Base-by-base conservation (phyloP, 1,284 basidiomycete species). In the Irpex sp. region DNA sequence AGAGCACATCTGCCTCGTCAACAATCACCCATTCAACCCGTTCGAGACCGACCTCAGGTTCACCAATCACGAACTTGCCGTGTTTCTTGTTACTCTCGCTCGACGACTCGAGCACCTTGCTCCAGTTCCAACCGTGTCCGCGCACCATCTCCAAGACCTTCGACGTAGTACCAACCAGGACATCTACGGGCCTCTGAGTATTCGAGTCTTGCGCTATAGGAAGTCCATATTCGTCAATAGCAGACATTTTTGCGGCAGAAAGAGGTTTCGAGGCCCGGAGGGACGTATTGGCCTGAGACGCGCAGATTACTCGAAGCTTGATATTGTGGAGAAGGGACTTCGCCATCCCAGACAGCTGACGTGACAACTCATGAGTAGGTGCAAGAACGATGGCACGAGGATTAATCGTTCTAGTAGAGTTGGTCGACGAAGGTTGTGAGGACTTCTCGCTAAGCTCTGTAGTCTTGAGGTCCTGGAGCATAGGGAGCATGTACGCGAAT, bases 1-100 rank as follows among this genome's bases (percentile, higher is more conserved):
- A 89, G n/a, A 96, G 78, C 37, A 96, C 86, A 72, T 97, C 94
- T 0, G 94, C 93, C 72, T 97, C 94, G 67, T 96, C 94, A 2
- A 96, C 79, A 1, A 95, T 81, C 5, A 96, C 85, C 92, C 93
- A 96, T 70, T 95, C 91, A 0, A 95, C 78, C 55, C 83, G 81
- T 59, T 80, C 80, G 21, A 92, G 75, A 0, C 84, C 79, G 73
- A 91, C 81, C 68, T 85, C 81, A 0, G 84, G 81, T 55, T 81
- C 75, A 6, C 78, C 79, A 17, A 79, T 69, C 59, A 72, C 74
- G 58, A 75, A 78, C 49, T 71, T 74, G 44, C 73, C 63, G 62
- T 62, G 69, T 65, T 56, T 67, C n/a, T 69, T 67, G 26, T 40
- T 68, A 59, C 17, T 74, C 54, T 54, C 68, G 73, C 66, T 66